Evolutionary conservation across 1,139 yeast species (phyloP).

Genomic region (Kodamaea fungicola): DNA sequence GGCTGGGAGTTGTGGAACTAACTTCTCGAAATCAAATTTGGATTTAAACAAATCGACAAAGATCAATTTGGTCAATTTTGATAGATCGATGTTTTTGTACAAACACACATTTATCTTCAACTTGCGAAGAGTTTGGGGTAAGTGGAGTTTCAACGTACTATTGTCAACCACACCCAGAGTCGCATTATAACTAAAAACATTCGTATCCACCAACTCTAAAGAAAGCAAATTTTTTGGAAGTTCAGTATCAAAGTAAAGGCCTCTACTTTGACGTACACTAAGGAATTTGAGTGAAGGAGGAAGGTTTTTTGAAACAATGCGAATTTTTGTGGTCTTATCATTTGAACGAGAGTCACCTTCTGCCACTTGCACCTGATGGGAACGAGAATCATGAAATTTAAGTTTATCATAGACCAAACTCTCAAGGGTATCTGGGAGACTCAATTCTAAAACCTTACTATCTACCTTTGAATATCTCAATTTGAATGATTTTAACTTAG

Average conservation of each 20-base stretch:
- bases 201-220: not conserved
- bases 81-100: not conserved
- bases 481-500: not conserved
- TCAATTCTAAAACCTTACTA: not conserved
- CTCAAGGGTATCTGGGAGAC: not conserved
- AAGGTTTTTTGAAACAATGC: not conserved
- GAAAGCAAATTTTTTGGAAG: not conserved
- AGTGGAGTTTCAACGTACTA: not conserved
- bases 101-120: not conserved
- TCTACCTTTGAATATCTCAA: not conserved
- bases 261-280: not conserved
- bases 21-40: not conserved
- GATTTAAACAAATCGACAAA: slow-evolving; percentile 1
- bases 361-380: not conserved
- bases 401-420: not conserved
- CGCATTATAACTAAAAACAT: not conserved
- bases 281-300: not conserved
- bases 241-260: not conserved
- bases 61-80: not conserved
- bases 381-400: not conserved
- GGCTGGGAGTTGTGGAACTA: not conserved
- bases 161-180: not conserved
- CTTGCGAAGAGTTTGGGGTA: not conserved
- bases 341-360: not conserved
- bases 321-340: not conserved